Evolutionary conservation across 2,329 filamentous ascomycete genomes (phyloP), one percentile per base, ranked within the genome.

Genomic region (Hypoxylon sp.): DNA sequence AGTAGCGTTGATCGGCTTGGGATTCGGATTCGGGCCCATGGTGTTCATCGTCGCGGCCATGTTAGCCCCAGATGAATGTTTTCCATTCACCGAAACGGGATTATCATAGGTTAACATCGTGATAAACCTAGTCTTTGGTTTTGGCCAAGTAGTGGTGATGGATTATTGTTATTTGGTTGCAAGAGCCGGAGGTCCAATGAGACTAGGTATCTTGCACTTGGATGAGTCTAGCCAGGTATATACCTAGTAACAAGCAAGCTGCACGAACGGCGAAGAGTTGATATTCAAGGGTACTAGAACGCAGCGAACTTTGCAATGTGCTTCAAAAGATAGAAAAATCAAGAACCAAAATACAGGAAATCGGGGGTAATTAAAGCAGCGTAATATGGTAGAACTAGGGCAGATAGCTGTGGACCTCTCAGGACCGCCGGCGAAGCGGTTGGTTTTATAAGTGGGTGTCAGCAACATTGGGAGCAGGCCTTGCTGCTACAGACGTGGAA

Each of bases 41-140:
- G 71, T 73, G 28, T 73, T 73, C 60, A 75, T 65, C 44, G 72
- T 61, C 44, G 72, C 70, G 53, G 74, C 70, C 71, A 74, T 71
- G 33, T 72, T 74, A 58, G 73, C 78, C 9, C 74, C 72, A 24
- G 79, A 68, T 36, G 75, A 52, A 33, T 72, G 62, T 51, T 78
- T 76, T 62, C 81, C 81, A 67, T 81, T 80, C 62, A 84, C 72
- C 65, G 83, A 73, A 67, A 83, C 74, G 42, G 82, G 78, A 44
- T 79, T 73, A 69, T 86, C 82, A 77, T 83, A 84, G 52, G 84
- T 84, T 58, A 87, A 77, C 84, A 86, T 86, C 52, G 67, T 76
- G 59, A 33, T 54, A 40, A 38, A 32, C 14, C 40, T 45, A 16
- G 32, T 24, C 5, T 53, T 24, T 44, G 57, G 11, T 46, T 38